These are phyloP conservation scores for Camelina neglecta DNA, from an alignment of 345 rosid species.

Conservation along the genomic window DNA sequence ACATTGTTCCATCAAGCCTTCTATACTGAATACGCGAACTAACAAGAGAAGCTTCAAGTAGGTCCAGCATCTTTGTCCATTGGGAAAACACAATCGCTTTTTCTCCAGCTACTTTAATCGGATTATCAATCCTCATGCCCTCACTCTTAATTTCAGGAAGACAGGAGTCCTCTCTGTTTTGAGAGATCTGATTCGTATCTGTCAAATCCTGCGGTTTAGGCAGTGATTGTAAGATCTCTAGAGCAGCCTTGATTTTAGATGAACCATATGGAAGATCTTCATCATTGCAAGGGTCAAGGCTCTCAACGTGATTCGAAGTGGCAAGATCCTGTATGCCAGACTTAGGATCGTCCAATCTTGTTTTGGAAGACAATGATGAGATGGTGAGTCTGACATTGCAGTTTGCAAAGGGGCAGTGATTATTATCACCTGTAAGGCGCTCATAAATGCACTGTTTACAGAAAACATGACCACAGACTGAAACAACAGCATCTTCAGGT, in stretches of 20 bases:
- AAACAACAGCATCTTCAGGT: conserved; percentile 96
- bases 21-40: conserved; percentile 75
- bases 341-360: conserved; percentile 48
- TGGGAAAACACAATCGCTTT: conserved; percentile 96
- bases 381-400: conserved; percentile 65
- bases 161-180: conserved; percentile 39
- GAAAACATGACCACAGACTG: conserved; percentile 90
- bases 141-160: conserved; percentile 30
- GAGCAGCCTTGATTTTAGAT: conserved; percentile 90
- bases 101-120: conserved; percentile 57
- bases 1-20: conserved; percentile 99
- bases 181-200: conserved; percentile 39
- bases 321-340: conserved; percentile 47
- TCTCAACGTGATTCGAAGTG: conserved; percentile 48
- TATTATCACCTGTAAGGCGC: conserved; percentile 75
- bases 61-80: conserved; percentile 95
- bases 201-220: conserved; percentile 48
- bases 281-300: conserved; percentile 42
- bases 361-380: conserved; percentile 64
- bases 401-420: conserved; percentile 63
- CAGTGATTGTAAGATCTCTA: conserved; percentile 75
- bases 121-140: conserved; percentile 39
- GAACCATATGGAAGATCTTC: conserved; percentile 52
- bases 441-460: conserved; percentile 90
- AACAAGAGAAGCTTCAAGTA: conserved; percentile 80